Percentiles rank a stretch among this genome's conserved stretches.
Evolutionary conservation across 257 asterid genomes (phyloP).

Genomic region (Lithospermum erythrorhizon): DNA sequence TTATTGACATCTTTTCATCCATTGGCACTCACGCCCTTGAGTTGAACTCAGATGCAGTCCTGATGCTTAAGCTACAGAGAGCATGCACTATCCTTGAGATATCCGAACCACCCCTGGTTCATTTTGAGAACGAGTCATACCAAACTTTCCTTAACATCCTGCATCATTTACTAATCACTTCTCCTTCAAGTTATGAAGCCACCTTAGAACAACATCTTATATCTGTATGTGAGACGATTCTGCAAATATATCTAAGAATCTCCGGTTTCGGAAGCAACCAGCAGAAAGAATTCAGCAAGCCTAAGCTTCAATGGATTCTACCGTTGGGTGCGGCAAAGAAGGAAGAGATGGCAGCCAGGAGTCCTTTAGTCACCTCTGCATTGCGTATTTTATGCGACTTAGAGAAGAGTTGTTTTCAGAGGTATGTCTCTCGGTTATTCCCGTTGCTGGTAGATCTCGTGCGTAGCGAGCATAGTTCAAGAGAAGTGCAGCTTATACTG

Average conservation of each 20-base stretch:
- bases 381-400: conserved; percentile 51
- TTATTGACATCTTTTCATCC: conserved; percentile 43
- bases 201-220: conserved; percentile 61
- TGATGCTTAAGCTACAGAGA: conserved; percentile 54
- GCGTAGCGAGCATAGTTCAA: conserved; percentile 83
- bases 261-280: conserved; percentile 36
- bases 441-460: conserved; percentile 75
- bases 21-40: conserved; percentile 67
- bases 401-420: conserved; percentile 42
- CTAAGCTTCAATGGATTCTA: conserved; percentile 39
- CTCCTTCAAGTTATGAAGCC: conserved; percentile 42
- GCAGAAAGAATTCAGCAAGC: conserved; percentile 20
- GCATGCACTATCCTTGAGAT: conserved; percentile 63
- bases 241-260: conserved; percentile 62
- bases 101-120: conserved; percentile 82
- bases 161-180: conserved; percentile 45
- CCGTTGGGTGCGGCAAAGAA: conserved; percentile 86
- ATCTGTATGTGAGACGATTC: conserved; percentile 51
- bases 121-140: conserved; percentile 81
- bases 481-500: conserved; percentile 65
- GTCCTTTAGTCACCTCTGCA: conserved; percentile 53
- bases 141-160: conserved; percentile 54
- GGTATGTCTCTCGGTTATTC: conserved; percentile 42
- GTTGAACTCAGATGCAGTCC: conserved; percentile 39
- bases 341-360: conserved; percentile 86